Percentiles rank a stretch among this genome's conserved stretches.
phyloP scores from a whole-genome alignment of 2,329 filamentous ascomycete species.

The Talaromyces sp. region DNA sequence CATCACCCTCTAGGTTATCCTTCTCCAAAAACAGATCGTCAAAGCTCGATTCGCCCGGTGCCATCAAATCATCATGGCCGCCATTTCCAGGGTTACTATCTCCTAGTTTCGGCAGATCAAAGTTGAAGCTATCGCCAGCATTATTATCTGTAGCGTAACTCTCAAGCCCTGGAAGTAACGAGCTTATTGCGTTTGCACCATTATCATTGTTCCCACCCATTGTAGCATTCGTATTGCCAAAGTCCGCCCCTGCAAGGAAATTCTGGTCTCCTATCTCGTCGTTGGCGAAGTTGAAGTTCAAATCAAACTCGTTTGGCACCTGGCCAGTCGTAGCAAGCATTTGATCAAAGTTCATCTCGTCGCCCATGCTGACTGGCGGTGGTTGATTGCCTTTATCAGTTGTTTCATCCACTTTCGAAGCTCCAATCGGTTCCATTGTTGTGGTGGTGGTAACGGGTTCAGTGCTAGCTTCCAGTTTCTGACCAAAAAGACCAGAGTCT shows the following conservation, averaged over 20 bases:
- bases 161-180: conserved; percentile 29
- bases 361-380: conserved; percentile 21
- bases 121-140: conserved; percentile 33
- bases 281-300: conserved; percentile 39
- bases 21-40: conserved; percentile 42
- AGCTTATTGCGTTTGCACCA: conserved; percentile 20
- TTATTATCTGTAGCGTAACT: conserved; percentile 28
- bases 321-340: conserved; percentile 32
- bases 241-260: conserved; percentile 32
- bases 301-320: conserved; percentile 32
- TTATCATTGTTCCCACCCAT: conserved; percentile 15
- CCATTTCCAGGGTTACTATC: conserved; percentile 19
- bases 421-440: conserved; percentile 20
- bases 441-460: conserved; percentile 10
- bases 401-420: conserved; percentile 21
- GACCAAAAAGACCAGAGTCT: not conserved
- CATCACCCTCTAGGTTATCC: conserved; percentile 32
- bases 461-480: conserved; percentile 5
- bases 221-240: conserved; percentile 21
- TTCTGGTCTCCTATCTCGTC: conserved; percentile 35
- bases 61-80: conserved; percentile 32
- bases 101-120: conserved; percentile 29
- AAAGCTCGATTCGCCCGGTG: conserved; percentile 40
- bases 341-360: conserved; percentile 40
- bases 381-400: conserved; percentile 21